Evolutionary conservation across 2,329 filamentous ascomycete species (phyloP), one percentile per base, ranked within the genome.

Genomic region (Neonectria faginata): DNA sequence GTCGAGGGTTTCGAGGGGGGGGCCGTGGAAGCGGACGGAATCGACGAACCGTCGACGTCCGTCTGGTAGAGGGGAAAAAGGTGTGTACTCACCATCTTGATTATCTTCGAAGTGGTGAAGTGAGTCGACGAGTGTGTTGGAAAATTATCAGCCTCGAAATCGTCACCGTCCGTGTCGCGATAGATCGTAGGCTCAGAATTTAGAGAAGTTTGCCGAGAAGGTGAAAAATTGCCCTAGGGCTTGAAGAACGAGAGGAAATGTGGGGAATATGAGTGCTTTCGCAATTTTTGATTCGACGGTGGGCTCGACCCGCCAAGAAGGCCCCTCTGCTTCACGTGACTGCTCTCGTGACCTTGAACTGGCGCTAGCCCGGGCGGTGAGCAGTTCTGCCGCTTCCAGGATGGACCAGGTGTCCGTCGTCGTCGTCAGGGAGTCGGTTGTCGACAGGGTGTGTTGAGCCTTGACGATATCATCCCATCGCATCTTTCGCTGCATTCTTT

Each of bases 61-160:
- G 36, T 57, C 60, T 50, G 57, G 53, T 57, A 57, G 39, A 64
- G 65, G 67, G 63, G 22, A 62, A 68, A 64, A 65, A 66, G 63
- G 64, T 63, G 68, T 67, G 65, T 70, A 83, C 82, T 83, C 79
- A 84, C 82, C 82, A 84, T 84, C 78, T 80, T 84, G 79, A 79
- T 77, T 78, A 75, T 75, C 77, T 80, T 79, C 75, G 78, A 78
- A 77, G 76, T 78, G 77, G 71, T 77, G 78, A 80, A 79, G 77
- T 79, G 72, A 78, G 78, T 77, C 78, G 78, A 77, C 76, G 73
- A 77, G 74, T 77, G 76, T 74, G 72, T 76, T 73, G 68, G 66
- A 65, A 68, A 72, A 74, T 73, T 72, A 73, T 76, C 74, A 76
- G 74, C 75, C 75, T 78, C 74, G 69, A 42, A 42, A 76, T 72